A percentile compares a stretch with the other conserved stretches of the same genome.
Conservation (phyloP, 495 filamentous ascomycete species). For the Neurospora sp. region DNA sequence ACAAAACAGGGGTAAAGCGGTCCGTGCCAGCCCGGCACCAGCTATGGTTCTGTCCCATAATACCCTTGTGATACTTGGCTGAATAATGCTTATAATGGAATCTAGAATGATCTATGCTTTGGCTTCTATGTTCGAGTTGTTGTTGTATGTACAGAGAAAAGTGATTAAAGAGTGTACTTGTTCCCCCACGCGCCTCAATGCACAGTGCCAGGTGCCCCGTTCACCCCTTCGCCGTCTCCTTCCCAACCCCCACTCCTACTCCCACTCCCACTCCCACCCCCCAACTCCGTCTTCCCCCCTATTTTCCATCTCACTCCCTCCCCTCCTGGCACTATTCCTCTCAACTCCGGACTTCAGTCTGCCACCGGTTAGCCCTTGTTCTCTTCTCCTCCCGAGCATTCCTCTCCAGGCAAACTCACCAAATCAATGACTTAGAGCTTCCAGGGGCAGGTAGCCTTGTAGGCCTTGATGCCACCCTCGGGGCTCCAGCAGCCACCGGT, state of each 20-base stretch:
- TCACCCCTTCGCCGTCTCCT: neutral
- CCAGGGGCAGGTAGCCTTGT: conserved; percentile 2
- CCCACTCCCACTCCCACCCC: neutral
- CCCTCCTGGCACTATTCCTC: neutral
- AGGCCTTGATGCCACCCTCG: conserved; percentile 3
- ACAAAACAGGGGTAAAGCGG: too few relatives aligned
- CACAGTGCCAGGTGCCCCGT: neutral
- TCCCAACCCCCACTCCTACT: neutral
- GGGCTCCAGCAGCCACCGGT: conserved; percentile 3
- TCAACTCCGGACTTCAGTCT: neutral
- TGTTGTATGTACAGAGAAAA: neutral
- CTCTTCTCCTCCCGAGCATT: too few relatives aligned
- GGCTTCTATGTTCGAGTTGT: neutral
- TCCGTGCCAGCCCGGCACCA: too few relatives aligned
- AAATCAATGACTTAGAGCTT: neutral
- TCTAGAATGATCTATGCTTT: neutral
- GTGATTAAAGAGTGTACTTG: neutral
- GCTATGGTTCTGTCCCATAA: neutral
- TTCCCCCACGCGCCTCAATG: neutral
- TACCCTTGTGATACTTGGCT: neutral
- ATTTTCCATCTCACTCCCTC: neutral
- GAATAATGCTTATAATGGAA: neutral
- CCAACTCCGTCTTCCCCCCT: neutral
- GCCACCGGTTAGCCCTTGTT: too few relatives aligned
- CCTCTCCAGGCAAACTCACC: neutral